Evolutionary conservation across 1,284 basidiomycete genomes (phyloP), one percentile per base, ranked within the genome.

Genomic region (Testicularia cyperi): DNA sequence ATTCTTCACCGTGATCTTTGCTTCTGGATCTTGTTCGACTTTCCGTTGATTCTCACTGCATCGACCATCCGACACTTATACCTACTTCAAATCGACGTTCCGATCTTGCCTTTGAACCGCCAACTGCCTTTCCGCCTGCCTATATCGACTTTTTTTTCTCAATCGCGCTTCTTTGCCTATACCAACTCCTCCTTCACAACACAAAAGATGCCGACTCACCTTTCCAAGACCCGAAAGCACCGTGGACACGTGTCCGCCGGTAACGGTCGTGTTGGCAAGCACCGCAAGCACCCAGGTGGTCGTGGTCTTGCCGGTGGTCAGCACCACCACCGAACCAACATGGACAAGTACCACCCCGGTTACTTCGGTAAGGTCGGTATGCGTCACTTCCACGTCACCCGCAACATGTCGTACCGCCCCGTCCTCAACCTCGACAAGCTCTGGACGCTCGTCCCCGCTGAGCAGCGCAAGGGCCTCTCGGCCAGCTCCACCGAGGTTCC

Each of bases 231-330:
- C 80, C 88, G 94, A 82, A 97, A 97, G 83, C 92, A 94, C 83
- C 69, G 70, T 60, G 70, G 69, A 40, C 68, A 98, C 83, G 94
- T 98, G 77, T 97, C 92, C 70, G 92, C 92, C 60, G 74, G 74
- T 70, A 87, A 97, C 82, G 94, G 94, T 82, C 92, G 94, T 88
- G 88, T 98, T 78, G 95, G 94, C 75, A 97, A 98, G 86, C 94
- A 98, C 86, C 88, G 94, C 81, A 97, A 98, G 82, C 92, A 95
- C 79, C 95, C 95, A 57, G 94, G 94, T 83, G 94, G 94, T 90
- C 90, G 94, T 81, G 94, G 94, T 96, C 88, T 97, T 27, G 94
- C 94, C 82, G 95, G 94, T 92, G 94, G 95, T 86, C 84, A 87
- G 82, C 94, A 97, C 83, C 94, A 98, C 84, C 95, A 98, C 87